Conservation (phyloP, 164 flowering plant species). For the Hamamelis virginiana region DNA sequence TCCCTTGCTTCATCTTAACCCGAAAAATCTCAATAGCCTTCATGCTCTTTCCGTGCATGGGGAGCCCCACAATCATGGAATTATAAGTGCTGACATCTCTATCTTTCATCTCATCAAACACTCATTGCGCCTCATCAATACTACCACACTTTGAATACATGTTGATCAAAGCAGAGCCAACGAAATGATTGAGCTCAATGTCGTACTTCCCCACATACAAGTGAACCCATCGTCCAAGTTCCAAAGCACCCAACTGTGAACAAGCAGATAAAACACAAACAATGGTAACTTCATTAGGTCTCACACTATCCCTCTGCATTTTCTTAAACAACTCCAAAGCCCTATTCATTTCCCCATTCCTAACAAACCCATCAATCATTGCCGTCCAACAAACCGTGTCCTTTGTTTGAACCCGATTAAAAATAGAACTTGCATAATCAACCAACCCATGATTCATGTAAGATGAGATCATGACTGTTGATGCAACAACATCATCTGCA, state of each 20-base stretch:
- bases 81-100: slow-evolving; percentile 35
- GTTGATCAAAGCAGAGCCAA: slow-evolving; percentile 38
- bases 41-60: slow-evolving; percentile 29
- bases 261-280: slow-evolving; percentile 47
- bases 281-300: slow-evolving; percentile 39
- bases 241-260: slow-evolving; percentile 42
- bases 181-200: slow-evolving; percentile 29
- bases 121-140: slow-evolving; percentile 29
- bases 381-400: slow-evolving; percentile 52
- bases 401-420: slow-evolving; percentile 13
- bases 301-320: slow-evolving; percentile 35
- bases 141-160: slow-evolving; percentile 55
- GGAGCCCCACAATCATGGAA: slow-evolving; percentile 37
- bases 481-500: slow-evolving; percentile 28
- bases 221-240: slow-evolving; percentile 45
- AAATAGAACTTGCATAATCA: slow-evolving; percentile 22
- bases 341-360: slow-evolving; percentile 29
- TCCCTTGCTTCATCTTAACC: slow-evolving; percentile 14
- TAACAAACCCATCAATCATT: slow-evolving; percentile 44
- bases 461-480: slow-evolving; percentile 30
- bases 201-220: slow-evolving; percentile 27
- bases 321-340: slow-evolving; percentile 37
- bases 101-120: slow-evolving; percentile 26
- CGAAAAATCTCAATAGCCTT: slow-evolving; percentile 24
- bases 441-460: slow-evolving; percentile 25